phyloP scores from a whole-genome alignment of 2,329 filamentous ascomycete genomes.

The Zymoseptoria passerinii region DNA sequence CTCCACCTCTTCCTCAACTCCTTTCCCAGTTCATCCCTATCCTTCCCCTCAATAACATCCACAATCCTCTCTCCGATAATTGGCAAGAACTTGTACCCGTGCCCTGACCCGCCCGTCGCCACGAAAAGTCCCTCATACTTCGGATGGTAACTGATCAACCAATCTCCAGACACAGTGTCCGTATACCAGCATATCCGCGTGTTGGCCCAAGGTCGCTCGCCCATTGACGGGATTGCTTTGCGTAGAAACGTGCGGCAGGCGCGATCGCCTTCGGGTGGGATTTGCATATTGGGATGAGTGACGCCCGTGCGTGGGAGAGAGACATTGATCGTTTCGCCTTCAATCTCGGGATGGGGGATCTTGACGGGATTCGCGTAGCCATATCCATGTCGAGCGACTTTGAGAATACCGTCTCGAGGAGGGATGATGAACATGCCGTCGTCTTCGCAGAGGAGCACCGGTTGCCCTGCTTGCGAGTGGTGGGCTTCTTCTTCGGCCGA shows the following conservation, averaged over 20 bases:
- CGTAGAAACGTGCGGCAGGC: constrained; percentile 54
- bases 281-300: constrained; percentile 31
- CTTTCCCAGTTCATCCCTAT: constrained; percentile 27
- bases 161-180: constrained; percentile 49
- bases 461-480: constrained; percentile 50
- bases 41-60: constrained; percentile 41
- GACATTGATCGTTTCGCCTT: constrained; percentile 33
- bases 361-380: constrained; percentile 42
- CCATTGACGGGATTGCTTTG: constrained; percentile 41
- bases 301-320: constrained; percentile 45
- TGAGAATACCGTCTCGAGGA: constrained; percentile 42
- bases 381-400: constrained; percentile 43
- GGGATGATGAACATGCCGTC: constrained; percentile 69
- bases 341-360: constrained; percentile 41
- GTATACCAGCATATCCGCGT: constrained; percentile 50
- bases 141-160: constrained; percentile 47
- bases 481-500: constrained; percentile 59
- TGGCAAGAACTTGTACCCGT: constrained; percentile 56
- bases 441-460: constrained; percentile 64
- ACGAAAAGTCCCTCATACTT: constrained; percentile 46
- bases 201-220: constrained; percentile 37
- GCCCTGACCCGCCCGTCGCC: constrained; percentile 53
- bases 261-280: constrained; percentile 53
- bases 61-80: constrained; percentile 49
- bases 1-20: constrained; percentile 57